A percentile compares a stretch with the other conserved stretches of the same genome.
Conservation (phyloP, 2,329 filamentous ascomycete species). For the Meredithiella fracta region DNA sequence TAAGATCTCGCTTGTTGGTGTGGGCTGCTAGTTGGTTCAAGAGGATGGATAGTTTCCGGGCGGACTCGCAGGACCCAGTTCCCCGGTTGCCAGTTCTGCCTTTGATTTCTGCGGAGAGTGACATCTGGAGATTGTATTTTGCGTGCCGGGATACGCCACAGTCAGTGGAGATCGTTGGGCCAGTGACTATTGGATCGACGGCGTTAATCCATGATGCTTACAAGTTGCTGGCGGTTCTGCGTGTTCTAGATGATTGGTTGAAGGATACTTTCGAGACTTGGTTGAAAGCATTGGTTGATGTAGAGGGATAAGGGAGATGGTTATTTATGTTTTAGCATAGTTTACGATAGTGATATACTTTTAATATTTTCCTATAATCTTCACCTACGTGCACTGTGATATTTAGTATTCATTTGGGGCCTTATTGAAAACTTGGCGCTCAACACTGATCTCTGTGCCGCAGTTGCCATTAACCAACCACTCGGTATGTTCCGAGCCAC, state of each 20-base stretch:
- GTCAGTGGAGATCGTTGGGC: slow-evolving; percentile 6
- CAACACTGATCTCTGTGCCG: too few species aligned
- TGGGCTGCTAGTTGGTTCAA: slow-evolving; percentile 14
- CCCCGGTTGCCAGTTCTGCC: slow-evolving; percentile 8
- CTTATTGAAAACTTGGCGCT: too few species aligned
- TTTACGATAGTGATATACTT: too few species aligned
- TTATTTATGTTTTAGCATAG: too few species aligned
- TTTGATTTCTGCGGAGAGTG: slow-evolving; percentile 8
- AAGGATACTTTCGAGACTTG: slow-evolving; percentile 4
- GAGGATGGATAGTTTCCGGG: slow-evolving; percentile 8
- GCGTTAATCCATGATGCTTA: slow-evolving; percentile 10
- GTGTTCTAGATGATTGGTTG: slow-evolving; percentile 8
- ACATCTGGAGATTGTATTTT: slow-evolving; percentile 12
- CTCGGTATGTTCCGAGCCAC: too few species aligned
- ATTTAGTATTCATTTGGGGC: too few species aligned
- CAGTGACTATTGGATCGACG: slow-evolving; percentile 12
- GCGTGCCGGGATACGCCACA: slow-evolving; percentile 7
- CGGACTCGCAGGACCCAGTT: neutral
- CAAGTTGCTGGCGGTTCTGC: slow-evolving; percentile 5
- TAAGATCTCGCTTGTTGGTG: slow-evolving; percentile 7
- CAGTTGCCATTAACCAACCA: too few species aligned
- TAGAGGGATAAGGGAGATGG: neutral
- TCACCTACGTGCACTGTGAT: too few species aligned
- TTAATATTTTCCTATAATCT: too few species aligned
- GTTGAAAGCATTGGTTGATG: slow-evolving; percentile 3